Evolutionary conservation across 78 protist genomes (phyloP), one percentile per base, ranked within the genome.

Genomic region (Speleostelium caveatum): DNA sequence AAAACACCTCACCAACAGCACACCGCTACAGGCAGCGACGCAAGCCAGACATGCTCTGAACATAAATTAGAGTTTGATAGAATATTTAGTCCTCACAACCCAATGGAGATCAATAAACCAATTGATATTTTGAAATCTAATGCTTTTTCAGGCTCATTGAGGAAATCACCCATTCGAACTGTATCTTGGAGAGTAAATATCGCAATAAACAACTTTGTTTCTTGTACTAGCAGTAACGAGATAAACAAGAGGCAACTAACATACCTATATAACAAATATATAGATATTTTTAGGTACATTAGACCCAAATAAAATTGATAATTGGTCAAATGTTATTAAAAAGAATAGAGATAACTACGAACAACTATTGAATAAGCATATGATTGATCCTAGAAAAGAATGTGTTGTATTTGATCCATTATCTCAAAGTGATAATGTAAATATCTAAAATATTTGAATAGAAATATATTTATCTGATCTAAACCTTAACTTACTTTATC

Each of bases 201-300:
- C 7, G 6, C 24, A 2, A 72, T 49, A 21, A 26, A 60, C 36
- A 39, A 3, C 8, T 22, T 7, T 1, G 1, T 30, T 41, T 35
- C 2, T 10, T 4, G 16, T 4, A n/a, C n/a, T n/a, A n/a, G n/a
- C 8, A 2, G 32, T 38, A 5, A 56, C 36, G 21, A 45, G 21
- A 3, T 35, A 1, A 21, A 32, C 2, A 51, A 55, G 7, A 0
- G 22, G 41, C 16, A 17, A 24, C 17, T 14, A 49, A 30, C 41
- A 16, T 19, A 69, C 3, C 8, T 14, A n/a, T 24, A 39, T 41
- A 39, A 39, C 17, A 8, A 39, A 28, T 33, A 0, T 1, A 39
- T 69, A 83, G 91, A 39, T 83, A 69, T 83, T 83, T 74, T 59
- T 83, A 60, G 79, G 79, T 30, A 56, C 73, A 30, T 60, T 83